Evolutionary conservation across 2,329 filamentous ascomycete species (phyloP), one percentile per base, ranked within the genome.

Genomic region (Trichoderma hamatum): DNA sequence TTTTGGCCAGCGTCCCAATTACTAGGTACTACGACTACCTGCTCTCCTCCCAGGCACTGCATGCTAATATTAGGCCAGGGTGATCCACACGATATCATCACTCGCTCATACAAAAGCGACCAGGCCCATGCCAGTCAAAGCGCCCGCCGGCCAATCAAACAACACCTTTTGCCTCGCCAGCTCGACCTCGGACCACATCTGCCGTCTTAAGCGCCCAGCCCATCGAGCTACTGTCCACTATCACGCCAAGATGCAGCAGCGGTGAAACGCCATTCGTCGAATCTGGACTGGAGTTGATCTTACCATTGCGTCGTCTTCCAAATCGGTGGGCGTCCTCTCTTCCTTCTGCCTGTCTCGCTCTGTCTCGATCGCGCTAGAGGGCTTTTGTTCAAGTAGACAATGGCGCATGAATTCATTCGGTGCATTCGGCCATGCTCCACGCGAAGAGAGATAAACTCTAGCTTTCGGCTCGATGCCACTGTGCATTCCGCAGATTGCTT

Each of bases 101-200:
- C 36, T 36, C 36, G 36, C 36, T 36, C 34, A 36, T 36, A 36
- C 34, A 36, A 26, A 51, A 32, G 30, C 24, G n/a, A 51, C 58
- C n/a, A 46, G 19, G 30, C n/a, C n/a, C 59, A 62, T 24, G 21
- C 13, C 11, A 49, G 19, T 10, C 14, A 21, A 13, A 14, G 39
- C 19, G 19, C 5, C 2, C 21, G 21, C n/a, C 26, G 16, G 16
- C 62, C 62, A 66, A 66, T 66, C 62, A 66, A 56, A 66, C 62
- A 46, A 58, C 62, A 66, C 36, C 62, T 32, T 65, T 49, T 32
- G 16, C 61, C 59, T 49, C 19, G 34, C 9, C n/a, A n/a, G n/a
- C n/a, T n/a, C n/a, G n/a, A n/a, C n/a, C 26, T 64, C 61, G 61
- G 49, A 64, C 61, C 61, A 64, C 62, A 19, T 66, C n/a, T 66